A percentile compares a stretch with the other conserved stretches of the same genome.
phyloP scores from a whole-genome alignment of 495 filamentous ascomycete genomes.

The Glutinoglossum americanum region DNA sequence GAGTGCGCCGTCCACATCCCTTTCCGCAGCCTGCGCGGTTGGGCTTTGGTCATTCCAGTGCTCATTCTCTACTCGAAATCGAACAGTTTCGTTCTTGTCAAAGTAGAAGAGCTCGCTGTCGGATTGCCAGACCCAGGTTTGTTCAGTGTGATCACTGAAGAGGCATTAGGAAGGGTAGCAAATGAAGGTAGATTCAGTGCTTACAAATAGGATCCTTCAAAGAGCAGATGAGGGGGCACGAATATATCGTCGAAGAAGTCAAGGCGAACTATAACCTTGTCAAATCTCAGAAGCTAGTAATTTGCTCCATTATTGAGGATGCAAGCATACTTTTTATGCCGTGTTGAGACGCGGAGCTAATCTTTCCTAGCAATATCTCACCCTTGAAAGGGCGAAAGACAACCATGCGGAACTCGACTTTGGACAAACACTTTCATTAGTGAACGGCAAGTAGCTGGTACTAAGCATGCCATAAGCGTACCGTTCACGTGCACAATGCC shows the following conservation, averaged over 20 bases:
- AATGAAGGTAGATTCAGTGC: conserved; percentile 12
- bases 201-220: conserved; percentile 54
- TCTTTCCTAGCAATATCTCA: conserved; percentile 67
- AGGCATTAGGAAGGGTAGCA: not conserved
- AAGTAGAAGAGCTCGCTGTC: conserved; percentile 54
- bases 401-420: conserved; percentile 80
- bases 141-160: conserved; percentile 40
- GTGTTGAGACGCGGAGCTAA: conserved; percentile 40
- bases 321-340: conserved; percentile 50
- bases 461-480: too few relatives aligned
- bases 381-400: conserved; percentile 89
- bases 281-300: not conserved
- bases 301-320: not conserved
- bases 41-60: conserved; percentile 77
- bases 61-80: conserved; percentile 65
- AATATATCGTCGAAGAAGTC: conserved; percentile 86
- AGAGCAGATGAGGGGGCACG: conserved; percentile 47
- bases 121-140: conserved; percentile 61
- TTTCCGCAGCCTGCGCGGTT: conserved; percentile 23
- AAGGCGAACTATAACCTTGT: conserved; percentile 34
- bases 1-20: not conserved
- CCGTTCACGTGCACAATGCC: conserved; percentile 85
- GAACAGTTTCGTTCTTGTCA: conserved; percentile 71
- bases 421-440: too few relatives aligned
- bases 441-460: too few relatives aligned